Evolutionary conservation across 2,329 filamentous ascomycete genomes (phyloP), one percentile per base, ranked within the genome.

Genomic region (Gnomoniopsis sp.): DNA sequence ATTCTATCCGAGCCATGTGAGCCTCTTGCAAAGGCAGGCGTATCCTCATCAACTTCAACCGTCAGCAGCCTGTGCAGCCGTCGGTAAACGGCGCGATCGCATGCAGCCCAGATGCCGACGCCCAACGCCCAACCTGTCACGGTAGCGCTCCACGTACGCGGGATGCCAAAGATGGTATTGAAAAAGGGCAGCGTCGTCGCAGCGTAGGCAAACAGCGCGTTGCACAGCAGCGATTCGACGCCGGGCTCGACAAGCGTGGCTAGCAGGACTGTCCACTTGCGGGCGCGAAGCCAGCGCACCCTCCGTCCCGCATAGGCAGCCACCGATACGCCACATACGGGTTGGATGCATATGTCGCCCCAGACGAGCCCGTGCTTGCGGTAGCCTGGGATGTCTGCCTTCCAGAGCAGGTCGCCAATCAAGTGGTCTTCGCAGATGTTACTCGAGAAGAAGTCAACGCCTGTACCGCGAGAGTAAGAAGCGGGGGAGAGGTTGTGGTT

Each of bases 391-490:
- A 89, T 74, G 2, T 75, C 69, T n/a, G 84, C 82, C 57, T 87
- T 86, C 92, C 93, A 99, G 4, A 99, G 81, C 1, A 95, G 76
- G 65, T 99, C 95, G 14, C 93, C 93, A 56, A 99, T 96, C 23
- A 97, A 78, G 68, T 99, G 95, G 70, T 99, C 95, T 72, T 99
- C 96, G 76, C 95, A 99, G 69, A 99, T 98, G 70, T 96, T 96
- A 64, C 91, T 83, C 2, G 91, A 96, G 75, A 99, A 99, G 74
- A 88, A 93, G 73, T 98, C 92, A 64, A 99, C 88, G 0, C 95
- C 96, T 0, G 70, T 71, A 75, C 86, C 71, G 65, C 80, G 72
- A 67, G 38, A 41, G 38, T n/a, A 12, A n/a, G 38, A 15, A n/a
- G n/a, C 10, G 41, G 19, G n/a, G 33, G 67, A 62, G 65, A 78